A percentile compares a stretch with the other conserved stretches of the same genome.
These are phyloP conservation scores for Ceratocystis cubensis DNA, from an alignment of 2,329 filamentous ascomycete species.

Conservation along the genomic window DNA sequence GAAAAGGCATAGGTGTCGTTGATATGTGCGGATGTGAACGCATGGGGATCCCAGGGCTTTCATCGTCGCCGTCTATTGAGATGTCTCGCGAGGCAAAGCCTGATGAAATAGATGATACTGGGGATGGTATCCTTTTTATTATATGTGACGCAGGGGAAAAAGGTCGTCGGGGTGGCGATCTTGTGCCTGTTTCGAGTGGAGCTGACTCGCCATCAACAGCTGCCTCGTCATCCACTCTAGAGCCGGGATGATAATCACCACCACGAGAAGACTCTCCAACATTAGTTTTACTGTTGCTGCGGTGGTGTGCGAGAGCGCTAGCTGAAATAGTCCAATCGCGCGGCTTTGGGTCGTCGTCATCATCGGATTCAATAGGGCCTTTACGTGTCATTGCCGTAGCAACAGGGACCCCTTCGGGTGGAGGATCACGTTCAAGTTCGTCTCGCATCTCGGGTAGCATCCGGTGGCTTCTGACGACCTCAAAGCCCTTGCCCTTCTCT, in stretches of 20 bases:
- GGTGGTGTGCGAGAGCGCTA: conserved; percentile 5
- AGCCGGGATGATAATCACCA: conserved; percentile 28
- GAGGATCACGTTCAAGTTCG: conserved; percentile 53
- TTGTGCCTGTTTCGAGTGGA: conserved; percentile 11
- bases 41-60: conserved; percentile 23
- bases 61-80: conserved; percentile 18
- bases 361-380: conserved; percentile 53
- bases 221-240: conserved; percentile 21
- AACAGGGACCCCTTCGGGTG: conserved; percentile 52
- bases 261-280: conserved; percentile 31
- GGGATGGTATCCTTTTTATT: not conserved
- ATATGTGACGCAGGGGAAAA: conserved; percentile 12
- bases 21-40: conserved; percentile 29
- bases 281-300: conserved; percentile 26
- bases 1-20: conserved; percentile 37
- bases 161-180: conserved; percentile 6
- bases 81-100: conserved; percentile 13
- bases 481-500: conserved; percentile 91
- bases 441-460: conserved; percentile 50
- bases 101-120: conserved; percentile 5
- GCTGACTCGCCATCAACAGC: conserved; percentile 10
- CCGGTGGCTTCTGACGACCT: conserved; percentile 81
- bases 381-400: conserved; percentile 48
- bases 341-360: conserved; percentile 36
- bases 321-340: conserved; percentile 22